Percentiles rank a stretch among this genome's conserved stretches.
Evolutionary conservation across 495 filamentous ascomycete species (phyloP).

Genomic region (Amniculicola lignicola): DNA sequence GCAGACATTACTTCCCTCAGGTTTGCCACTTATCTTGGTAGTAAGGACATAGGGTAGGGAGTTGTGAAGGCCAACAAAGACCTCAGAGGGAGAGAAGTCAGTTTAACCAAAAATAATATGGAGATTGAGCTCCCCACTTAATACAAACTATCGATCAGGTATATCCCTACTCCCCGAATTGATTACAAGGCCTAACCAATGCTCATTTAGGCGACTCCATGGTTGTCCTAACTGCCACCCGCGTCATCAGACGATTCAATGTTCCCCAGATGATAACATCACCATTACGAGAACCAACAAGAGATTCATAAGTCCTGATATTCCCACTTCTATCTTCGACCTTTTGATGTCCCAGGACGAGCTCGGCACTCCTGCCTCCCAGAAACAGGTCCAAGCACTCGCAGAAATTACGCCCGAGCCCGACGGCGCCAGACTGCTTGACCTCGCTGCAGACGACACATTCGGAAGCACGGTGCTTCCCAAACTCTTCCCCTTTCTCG

Average conservation of each 20-base stretch:
- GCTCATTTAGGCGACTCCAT: conserved; percentile 9
- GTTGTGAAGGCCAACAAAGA: conserved; percentile 17
- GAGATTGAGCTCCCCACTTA: conserved; percentile 21
- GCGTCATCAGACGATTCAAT: conserved; percentile 6
- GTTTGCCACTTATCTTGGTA: conserved; percentile 9
- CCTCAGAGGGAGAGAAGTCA: conserved; percentile 10
- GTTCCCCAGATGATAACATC: conserved; percentile 14
- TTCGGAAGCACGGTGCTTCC: conserved; percentile 2
- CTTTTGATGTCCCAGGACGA: conserved; percentile 16
- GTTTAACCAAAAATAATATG: conserved; percentile 17
- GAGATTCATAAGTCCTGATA: conserved; percentile 1
- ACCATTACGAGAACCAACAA: conserved; percentile 8
- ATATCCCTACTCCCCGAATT: neutral
- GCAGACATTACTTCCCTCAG: conserved; percentile 10
- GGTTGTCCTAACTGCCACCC: conserved; percentile 13
- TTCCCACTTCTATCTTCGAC: conserved; percentile 15
- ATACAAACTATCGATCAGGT: conserved; percentile 5
- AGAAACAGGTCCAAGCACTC: conserved; percentile 19
- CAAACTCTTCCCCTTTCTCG: conserved; percentile 17
- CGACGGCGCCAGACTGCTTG: conserved; percentile 4
- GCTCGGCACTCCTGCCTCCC: conserved; percentile 17
- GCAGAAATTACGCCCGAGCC: conserved; percentile 6
- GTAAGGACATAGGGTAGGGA: conserved; percentile 2
- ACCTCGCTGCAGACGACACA: neutral
- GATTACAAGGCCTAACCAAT: neutral